A percentile compares a stretch with the other conserved stretches of the same genome.
phyloP scores from a whole-genome alignment of 768 basidiomycete species.

The Mycena rosella region DNA sequence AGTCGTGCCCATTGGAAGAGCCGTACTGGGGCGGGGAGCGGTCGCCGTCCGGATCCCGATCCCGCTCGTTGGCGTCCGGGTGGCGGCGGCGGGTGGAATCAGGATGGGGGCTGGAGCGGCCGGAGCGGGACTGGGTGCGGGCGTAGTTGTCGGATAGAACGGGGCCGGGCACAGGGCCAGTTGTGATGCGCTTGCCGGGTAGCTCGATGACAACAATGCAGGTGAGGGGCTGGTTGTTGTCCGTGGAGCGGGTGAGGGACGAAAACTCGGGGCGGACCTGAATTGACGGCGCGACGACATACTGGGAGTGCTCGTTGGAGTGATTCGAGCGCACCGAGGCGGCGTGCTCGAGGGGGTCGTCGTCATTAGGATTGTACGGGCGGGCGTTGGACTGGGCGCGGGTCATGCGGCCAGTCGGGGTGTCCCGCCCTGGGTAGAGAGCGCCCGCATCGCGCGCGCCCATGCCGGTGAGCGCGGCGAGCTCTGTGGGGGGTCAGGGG shows the following conservation, averaged over 20 bases:
- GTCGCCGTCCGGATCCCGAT: constrained; percentile 9
- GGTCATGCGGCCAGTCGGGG: constrained; percentile 61
- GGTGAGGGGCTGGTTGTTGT: constrained; percentile 86
- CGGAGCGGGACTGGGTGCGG: constrained; percentile 47
- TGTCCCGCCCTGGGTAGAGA: constrained; percentile 80
- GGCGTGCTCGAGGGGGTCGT: constrained; percentile 84
- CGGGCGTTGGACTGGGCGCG: constrained; percentile 49
- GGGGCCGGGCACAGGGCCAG: constrained; percentile 65
- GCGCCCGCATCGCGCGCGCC: constrained; percentile 68
- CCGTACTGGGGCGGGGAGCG: constrained; percentile 44
- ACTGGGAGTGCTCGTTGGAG: constrained; percentile 63
- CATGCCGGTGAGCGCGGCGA: constrained; percentile 94
- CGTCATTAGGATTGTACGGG: constrained; percentile 80
- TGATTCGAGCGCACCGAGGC: constrained; percentile 62
- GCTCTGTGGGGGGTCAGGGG: constrained; percentile 64
- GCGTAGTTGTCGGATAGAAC: constrained; percentile 62
- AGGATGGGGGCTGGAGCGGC: constrained; percentile 58
- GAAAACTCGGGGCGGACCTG: constrained; percentile 94
- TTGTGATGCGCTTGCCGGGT: constrained; percentile 73
- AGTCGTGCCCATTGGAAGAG: constrained; percentile 43
- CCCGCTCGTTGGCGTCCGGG: constrained; percentile 35
- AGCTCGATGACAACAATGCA: constrained; percentile 96
- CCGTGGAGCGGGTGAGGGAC: constrained; percentile 77
- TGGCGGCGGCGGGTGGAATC: constrained; percentile 47
- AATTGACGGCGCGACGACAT: constrained; percentile 93